Conservation (phyloP, 371 early-diverging fungal species). For the Mortierella sp. region DNA sequence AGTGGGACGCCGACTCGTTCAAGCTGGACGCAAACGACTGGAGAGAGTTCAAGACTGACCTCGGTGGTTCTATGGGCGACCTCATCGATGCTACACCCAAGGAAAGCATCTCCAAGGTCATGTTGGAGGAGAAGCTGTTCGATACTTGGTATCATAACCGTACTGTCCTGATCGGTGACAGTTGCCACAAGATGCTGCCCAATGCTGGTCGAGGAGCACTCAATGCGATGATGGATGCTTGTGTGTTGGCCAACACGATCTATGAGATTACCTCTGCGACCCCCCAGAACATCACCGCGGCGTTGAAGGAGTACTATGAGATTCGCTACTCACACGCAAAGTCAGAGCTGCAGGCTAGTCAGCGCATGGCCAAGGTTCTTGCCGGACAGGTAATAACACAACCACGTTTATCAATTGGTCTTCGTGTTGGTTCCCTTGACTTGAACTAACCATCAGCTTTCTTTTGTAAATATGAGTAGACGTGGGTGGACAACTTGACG, state of each 20-base stretch:
- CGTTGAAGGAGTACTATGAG: constrained; percentile 7
- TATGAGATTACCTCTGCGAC: constrained; percentile 16
- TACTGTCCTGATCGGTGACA: constrained; percentile 26
- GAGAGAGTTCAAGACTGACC: background rate
- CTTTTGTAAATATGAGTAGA: background rate
- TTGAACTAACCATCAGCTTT: background rate
- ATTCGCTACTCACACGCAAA: constrained; percentile 17
- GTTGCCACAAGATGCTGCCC: constrained; percentile 20
- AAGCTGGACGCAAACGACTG: background rate
- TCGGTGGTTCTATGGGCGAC: constrained; percentile 16
- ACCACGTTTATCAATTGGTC: background rate
- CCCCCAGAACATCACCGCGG: background rate
- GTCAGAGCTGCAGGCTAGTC: background rate
- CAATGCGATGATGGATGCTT: constrained; percentile 27
- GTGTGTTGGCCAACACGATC: constrained; percentile 24
- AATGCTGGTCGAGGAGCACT: constrained; percentile 27
- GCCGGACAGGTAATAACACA: constrained; percentile 2
- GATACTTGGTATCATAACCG: constrained; percentile 20
- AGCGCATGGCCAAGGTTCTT: constrained; percentile 9
- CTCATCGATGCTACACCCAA: constrained; percentile 20
- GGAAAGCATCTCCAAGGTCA: constrained; percentile 10
- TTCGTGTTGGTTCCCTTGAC: background rate
- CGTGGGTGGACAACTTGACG: constrained; percentile 3
- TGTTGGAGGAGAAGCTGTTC: constrained; percentile 20
- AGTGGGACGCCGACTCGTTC: constrained; percentile 15